Evolutionary conservation across 441 rosid species (phyloP).

Genomic region (Jatropha podagrica): DNA sequence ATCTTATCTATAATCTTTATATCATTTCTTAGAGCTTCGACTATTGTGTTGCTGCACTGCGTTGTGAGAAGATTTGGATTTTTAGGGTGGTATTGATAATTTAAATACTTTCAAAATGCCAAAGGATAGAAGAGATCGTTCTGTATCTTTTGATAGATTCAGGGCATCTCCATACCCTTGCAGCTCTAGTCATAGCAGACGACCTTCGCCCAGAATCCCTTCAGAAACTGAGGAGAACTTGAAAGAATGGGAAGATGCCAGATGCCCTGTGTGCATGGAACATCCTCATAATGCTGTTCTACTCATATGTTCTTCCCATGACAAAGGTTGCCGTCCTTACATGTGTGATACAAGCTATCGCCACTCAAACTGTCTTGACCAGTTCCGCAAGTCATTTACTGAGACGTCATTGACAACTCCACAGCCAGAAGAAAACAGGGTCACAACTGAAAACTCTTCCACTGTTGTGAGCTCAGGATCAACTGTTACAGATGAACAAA

Average conservation of each 20-base stretch:
- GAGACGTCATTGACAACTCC: constrained; percentile 35
- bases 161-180: constrained; percentile 51
- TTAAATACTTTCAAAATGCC: constrained; percentile 45
- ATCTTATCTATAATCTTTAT: constrained; percentile 3
- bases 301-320: constrained; percentile 69
- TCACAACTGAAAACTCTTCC: constrained; percentile 21
- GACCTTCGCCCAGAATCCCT: constrained; percentile 38
- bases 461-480: constrained; percentile 37
- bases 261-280: constrained; percentile 85
- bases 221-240: constrained; percentile 43
- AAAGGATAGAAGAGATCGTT: constrained; percentile 69
- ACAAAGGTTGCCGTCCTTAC: constrained; percentile 76
- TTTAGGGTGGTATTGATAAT: constrained; percentile 15
- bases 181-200: constrained; percentile 41
- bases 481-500: constrained; percentile 33
- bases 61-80: constrained; percentile 24
- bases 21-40: constrained; percentile 20
- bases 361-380: constrained; percentile 79
- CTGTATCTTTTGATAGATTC: constrained; percentile 53
- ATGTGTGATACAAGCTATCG: constrained; percentile 88
- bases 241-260: constrained; percentile 75
- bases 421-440: constrained; percentile 37
- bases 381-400: constrained; percentile 64
- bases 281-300: constrained; percentile 87
- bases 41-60: not conserved